These are phyloP conservation scores for Pyrenophora tritici-repentis DNA, from an alignment of 2,329 filamentous ascomycete species.

Conservation along the genomic window DNA sequence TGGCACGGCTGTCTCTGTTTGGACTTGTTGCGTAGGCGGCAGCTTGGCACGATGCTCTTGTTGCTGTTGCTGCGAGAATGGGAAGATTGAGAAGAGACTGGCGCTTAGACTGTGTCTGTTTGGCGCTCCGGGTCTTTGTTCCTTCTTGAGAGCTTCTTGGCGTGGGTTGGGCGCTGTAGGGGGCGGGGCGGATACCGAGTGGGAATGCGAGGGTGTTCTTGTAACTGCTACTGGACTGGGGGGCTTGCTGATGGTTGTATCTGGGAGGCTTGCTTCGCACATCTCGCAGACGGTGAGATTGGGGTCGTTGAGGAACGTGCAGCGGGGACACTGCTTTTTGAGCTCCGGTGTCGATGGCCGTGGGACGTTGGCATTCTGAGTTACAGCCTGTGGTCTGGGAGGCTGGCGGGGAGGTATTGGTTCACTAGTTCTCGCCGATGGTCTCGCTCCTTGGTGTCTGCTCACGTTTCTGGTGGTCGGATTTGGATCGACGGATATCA, in stretches of 20 bases:
- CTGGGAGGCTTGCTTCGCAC: slow-evolving; percentile 37
- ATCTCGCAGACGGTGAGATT: slow-evolving; percentile 41
- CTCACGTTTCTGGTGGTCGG: slow-evolving; percentile 16
- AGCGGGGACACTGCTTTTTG: slow-evolving; percentile 43
- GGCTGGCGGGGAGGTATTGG: slow-evolving; percentile 21
- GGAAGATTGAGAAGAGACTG: slow-evolving; percentile 43
- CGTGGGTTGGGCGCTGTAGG: slow-evolving; percentile 13
- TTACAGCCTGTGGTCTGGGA: slow-evolving; percentile 20
- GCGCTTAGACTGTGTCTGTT: slow-evolving; percentile 44
- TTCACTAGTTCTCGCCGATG: slow-evolving; percentile 22
- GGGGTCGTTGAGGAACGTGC: slow-evolving; percentile 44
- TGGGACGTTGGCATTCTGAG: slow-evolving; percentile 6
- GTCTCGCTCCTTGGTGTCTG: slow-evolving; percentile 20
- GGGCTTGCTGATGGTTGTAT: slow-evolving; percentile 28
- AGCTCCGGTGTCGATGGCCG: slow-evolving; percentile 31
- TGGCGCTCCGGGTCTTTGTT: slow-evolving; percentile 24
- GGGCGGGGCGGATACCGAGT: slow-evolving; percentile 37
- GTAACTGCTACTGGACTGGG: slow-evolving; percentile 24
- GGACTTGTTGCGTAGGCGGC: slow-evolving; percentile 29
- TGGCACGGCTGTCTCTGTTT: slow-evolving; percentile 3
- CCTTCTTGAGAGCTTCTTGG: slow-evolving; percentile 8
- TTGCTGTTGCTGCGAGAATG: slow-evolving; percentile 41
- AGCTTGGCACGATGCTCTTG: slow-evolving; percentile 38
- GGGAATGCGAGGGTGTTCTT: slow-evolving; percentile 28
- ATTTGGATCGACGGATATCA: slow-evolving; percentile 41